Evolutionary conservation across 805 yeast species (phyloP), one percentile per base, ranked within the genome.

Genomic region (Yamadazyma paraphyllophila): DNA sequence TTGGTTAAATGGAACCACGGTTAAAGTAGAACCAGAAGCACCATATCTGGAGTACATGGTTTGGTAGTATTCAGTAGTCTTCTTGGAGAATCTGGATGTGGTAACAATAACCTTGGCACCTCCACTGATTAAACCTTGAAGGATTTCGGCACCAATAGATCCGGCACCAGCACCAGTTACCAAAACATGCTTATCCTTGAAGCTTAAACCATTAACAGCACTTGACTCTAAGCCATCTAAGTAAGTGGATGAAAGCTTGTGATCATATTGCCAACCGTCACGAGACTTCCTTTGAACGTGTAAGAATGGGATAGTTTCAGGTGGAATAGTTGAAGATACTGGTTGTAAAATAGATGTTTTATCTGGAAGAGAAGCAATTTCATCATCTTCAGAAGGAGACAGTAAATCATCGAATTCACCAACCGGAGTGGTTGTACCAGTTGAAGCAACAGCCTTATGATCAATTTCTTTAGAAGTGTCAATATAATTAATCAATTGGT

Each of bases 121-220:
- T 73, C 99, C 99, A 62, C 92, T 83, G 46, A 94, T 76, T 63
- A 94, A 77, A 54, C 99, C 99, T 74, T 88, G 95, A 64, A 94
- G 77, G 56, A 94, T 81, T 70, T 94, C 97, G 50, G 97, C 97
- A 74, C 98, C 99, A 62, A 94, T 94, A 42, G 99, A 94, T 45
- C 98, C 99, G 40, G 88, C 91, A 77, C 99, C 99, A 42, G 98
- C 98, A 77, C 99, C 99, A 40, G 99, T 94, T 55, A 94, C 77
- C 60, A 94, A 80, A 43, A 91, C 97, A 56, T 83, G 83, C 70
- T 90, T 94, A 66, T 82, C 88, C 66, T 84, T 82, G 76, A 83
- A 94, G 33, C 96, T 80, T 46, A 90, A 79, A 74, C 99, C 99
- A 59, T 91, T 94, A 53, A 88, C 81, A 30, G 99, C 97, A 65